Evolutionary conservation across 2,329 filamentous ascomycete genomes (phyloP), one percentile per base, ranked within the genome.

Genomic region (Chrysoporthe austroafricana): DNA sequence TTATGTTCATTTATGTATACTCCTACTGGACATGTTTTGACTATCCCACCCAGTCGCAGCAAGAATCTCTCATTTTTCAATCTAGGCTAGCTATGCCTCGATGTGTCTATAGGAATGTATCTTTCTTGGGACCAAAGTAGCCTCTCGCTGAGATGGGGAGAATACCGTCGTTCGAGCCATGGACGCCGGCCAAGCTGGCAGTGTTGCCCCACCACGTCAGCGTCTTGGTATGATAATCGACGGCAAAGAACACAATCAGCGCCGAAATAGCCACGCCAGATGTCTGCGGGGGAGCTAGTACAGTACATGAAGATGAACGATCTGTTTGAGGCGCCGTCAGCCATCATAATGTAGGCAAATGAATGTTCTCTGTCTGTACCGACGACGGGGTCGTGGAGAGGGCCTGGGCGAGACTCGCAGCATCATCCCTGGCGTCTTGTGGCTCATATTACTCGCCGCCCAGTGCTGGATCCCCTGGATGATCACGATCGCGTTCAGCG

Each of bases 281-380:
- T 75, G 73, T 64, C 78, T 76, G 16, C 78, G 72, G 1, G 77
- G 78, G 1, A 83, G 71, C 73, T 77, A 80, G 72, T 80, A 80
- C 81, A 80, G 72, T 80, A 80, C 81, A 82, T 81, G 75, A 82
- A 82, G 65, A 82, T 70, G 63, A 76, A 80, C 0, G 75, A 76
- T 42, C 66, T 68, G 13, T 21, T 18, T 14, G 59, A 8, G 21
- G 11, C 8, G 60, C 11, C 26, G 18, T 67, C 26, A 67, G 64
- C 43, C n/a, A 14, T 4, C 2, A 2, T 36, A 57, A 26, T 13
- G 18, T 4, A 26, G 26, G 26, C 26, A 26, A 26, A 26, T 26
- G 26, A 26, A 26, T 26, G 2, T 26, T 26, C 26, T 26, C 26
- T 26, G 26, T 26, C 26, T 26, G 26, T 2, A 26, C 26, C 26